phyloP scores from a whole-genome alignment of 1,284 basidiomycete species.

The Ganoderma sp. region DNA sequence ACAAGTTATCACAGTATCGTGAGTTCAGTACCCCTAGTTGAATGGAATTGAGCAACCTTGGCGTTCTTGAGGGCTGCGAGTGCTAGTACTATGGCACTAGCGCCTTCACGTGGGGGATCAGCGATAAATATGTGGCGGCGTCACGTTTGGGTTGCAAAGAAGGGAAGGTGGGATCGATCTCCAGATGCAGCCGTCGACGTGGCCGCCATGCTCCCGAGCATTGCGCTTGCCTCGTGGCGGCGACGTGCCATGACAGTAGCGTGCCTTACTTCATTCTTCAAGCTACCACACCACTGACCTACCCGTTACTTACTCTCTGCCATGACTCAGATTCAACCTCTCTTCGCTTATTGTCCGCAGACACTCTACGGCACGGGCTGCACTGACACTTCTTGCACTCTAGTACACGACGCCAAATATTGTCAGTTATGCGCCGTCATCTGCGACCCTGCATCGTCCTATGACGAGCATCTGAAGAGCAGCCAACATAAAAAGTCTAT shows the following conservation, averaged over 20 bases:
- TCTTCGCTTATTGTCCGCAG: conserved; percentile 9
- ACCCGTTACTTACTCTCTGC: neutral
- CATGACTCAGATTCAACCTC: neutral
- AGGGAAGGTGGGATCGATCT: neutral
- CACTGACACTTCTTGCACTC: neutral
- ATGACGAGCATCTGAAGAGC: conserved; percentile 47
- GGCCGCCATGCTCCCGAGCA: neutral
- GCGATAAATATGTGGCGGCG: too few species aligned
- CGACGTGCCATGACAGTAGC: neutral
- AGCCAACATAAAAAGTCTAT: conserved; percentile 45
- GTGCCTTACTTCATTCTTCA: neutral
- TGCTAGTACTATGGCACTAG: neutral
- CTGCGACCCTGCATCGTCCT: conserved; percentile 9
- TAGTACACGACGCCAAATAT: conserved; percentile 10
- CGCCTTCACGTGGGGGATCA: neutral
- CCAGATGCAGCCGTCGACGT: neutral
- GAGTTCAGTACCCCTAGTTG: neutral
- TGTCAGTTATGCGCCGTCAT: conserved; percentile 13
- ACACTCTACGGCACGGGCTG: conserved; percentile 12
- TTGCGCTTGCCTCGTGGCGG: neutral
- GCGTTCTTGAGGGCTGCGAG: neutral
- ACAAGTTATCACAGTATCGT: neutral
- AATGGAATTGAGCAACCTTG: neutral
- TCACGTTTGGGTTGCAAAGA: neutral
- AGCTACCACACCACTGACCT: neutral